Evolutionary conservation across 2,329 filamentous ascomycete species (phyloP).

Genomic region (Truncatella angustata): DNA sequence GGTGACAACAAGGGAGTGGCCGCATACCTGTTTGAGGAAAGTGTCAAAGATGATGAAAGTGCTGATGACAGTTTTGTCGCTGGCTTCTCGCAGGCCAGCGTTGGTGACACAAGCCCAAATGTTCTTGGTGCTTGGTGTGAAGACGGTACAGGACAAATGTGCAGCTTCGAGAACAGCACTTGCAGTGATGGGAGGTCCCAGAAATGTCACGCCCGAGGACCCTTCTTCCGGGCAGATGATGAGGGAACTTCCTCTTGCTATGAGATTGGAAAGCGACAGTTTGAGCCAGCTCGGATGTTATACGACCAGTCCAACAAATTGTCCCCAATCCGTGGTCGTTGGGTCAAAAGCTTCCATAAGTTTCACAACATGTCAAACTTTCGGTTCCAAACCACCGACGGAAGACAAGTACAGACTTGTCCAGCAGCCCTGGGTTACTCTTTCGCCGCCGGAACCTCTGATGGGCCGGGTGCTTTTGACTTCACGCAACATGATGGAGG

Average conservation of each 20-base stretch:
- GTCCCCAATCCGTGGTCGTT: conserved; percentile 55
- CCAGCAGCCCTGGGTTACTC: conserved; percentile 87
- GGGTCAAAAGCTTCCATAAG: conserved; percentile 79
- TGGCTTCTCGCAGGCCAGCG: conserved; percentile 88
- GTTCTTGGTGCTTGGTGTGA: conserved; percentile 86
- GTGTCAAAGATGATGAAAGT: conserved; percentile 49
- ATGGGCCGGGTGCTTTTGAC: conserved; percentile 88
- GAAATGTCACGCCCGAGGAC: conserved; percentile 72
- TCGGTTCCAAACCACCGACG: conserved; percentile 71
- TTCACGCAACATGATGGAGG: conserved; percentile 83
- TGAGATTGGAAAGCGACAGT: conserved; percentile 75
- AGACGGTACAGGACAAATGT: conserved; percentile 71
- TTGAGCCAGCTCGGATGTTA: conserved; percentile 34
- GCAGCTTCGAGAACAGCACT: conserved; percentile 78
- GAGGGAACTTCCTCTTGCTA: conserved; percentile 72
- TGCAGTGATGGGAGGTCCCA: conserved; percentile 70
- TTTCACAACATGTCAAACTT: conserved; percentile 81
- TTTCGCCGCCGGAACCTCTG: conserved; percentile 89
- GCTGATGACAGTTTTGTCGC: conserved; percentile 74
- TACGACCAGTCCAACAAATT: conserved; percentile 52
- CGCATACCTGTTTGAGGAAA: conserved; percentile 78
- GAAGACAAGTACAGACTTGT: conserved; percentile 70
- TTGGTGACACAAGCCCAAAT: conserved; percentile 89
- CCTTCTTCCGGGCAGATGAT: conserved; percentile 65
- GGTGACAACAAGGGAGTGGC: conserved; percentile 98